Evolutionary conservation across 2,329 filamentous ascomycete species (phyloP).

Genomic region (Daldinia eschscholtzii): DNA sequence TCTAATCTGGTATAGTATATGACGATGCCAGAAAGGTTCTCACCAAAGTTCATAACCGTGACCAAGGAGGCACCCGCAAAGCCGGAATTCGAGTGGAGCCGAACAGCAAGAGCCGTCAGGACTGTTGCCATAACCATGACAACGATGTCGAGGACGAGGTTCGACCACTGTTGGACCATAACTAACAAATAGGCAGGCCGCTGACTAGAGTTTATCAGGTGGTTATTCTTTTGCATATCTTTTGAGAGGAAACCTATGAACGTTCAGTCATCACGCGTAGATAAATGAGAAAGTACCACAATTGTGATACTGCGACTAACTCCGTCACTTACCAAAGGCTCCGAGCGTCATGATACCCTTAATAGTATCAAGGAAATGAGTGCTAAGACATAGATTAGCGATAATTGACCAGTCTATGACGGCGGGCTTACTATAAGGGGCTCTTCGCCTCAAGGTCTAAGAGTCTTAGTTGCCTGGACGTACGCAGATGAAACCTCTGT

Average conservation of each 20-base stretch:
- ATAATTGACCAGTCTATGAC: too few species aligned
- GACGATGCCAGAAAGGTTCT: background rate
- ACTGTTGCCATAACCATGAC: slow-evolving; percentile 1
- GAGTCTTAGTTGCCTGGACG: background rate
- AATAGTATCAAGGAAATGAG: slow-evolving; percentile 1
- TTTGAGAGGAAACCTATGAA: background rate
- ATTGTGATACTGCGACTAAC: background rate
- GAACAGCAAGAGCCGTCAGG: background rate
- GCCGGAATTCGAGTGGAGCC: background rate
- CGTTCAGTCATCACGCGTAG: background rate
- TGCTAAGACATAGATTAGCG: background rate
- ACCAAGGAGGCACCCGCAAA: background rate
- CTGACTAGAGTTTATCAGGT: background rate
- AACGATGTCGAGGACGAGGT: background rate
- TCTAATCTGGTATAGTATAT: background rate
- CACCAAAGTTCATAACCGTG: background rate
- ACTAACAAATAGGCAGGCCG: background rate
- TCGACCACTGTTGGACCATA: slow-evolving; percentile 1
- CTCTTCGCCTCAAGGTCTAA: background rate
- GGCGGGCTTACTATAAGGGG: background rate
- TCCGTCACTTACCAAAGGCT: background rate
- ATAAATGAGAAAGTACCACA: too few species aligned
- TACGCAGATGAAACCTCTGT: background rate
- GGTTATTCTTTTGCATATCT: background rate
- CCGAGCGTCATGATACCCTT: background rate